Base-by-base conservation (phyloP, 331 rosid species). In the Phaseolus coccineus region DNA sequence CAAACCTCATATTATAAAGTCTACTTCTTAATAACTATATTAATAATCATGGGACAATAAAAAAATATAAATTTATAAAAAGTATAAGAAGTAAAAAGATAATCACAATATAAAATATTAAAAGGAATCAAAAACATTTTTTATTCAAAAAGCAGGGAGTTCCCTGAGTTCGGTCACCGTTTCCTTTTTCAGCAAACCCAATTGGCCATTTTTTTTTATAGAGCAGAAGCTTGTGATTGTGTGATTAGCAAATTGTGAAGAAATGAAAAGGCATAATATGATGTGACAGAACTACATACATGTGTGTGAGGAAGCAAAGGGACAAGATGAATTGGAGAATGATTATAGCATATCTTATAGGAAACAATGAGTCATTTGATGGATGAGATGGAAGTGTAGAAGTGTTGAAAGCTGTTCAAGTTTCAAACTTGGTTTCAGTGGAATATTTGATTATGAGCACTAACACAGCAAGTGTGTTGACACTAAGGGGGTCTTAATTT, bases 381-480 rank as follows among this genome's bases (percentile, higher is more conserved):
- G 74, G 52, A 62, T 13, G 80, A 59, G 67, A 75, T 0, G n/a
- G 31, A 44, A 8, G 14, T 28, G 46, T 30, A 33, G 40, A 3
- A 22, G 25, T 12, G 57, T 73, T 68, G 6, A 19, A 52, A 47
- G 75, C 71, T 37, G 64, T 19, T 69, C 46, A 55, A 40, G 35
- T 86, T 92, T 88, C 97, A 86, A 88, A 77, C 52, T 44, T 1
- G 44, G 51, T 62, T 78, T 88, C n/a, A 87, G 28, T 85, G 87
- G 92, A 85, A 87, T 88, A 75, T 90, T 88, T 87, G 93, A 90
- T 82, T 87, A 85, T 64, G 64, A 65, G 84, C 88, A 91, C 93
- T 57, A 47, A 10, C 50, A 78, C 37, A 70, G 67, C 28, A 52
- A 58, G 25, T 71, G 40, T 66, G 83, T 52, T 48, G 4, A 51